These are phyloP conservation scores for Letharia lupina DNA, from an alignment of 495 filamentous ascomycete species.

Conservation along the genomic window DNA sequence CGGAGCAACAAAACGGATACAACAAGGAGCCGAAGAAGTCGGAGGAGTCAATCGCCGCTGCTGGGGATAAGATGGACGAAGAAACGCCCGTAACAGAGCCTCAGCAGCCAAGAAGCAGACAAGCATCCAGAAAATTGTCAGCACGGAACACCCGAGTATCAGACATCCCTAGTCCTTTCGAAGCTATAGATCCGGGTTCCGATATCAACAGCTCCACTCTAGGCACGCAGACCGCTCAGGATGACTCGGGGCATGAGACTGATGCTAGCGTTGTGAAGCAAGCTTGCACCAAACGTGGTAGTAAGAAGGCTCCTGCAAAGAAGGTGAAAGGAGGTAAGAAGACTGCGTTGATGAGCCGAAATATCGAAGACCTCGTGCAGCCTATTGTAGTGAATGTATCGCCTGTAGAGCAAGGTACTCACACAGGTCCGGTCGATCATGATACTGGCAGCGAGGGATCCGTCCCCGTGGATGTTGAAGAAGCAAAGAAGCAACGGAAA, in stretches of 20 bases:
- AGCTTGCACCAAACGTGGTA: slow-evolving; percentile 27
- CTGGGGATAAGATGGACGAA: slow-evolving; percentile 1
- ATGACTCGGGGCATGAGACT: slow-evolving; percentile 34
- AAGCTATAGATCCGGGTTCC: not conserved
- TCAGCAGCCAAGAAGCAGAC: slow-evolving; percentile 9
- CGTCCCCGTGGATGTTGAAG: slow-evolving; percentile 11
- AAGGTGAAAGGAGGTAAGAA: slow-evolving; percentile 43
- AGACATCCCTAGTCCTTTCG: not conserved
- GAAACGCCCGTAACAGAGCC: not conserved
- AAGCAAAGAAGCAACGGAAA: slow-evolving; percentile 24
- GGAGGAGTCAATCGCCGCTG: not conserved
- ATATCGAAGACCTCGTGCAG: slow-evolving; percentile 31
- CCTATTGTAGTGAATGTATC: slow-evolving; percentile 10
- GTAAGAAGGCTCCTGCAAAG: slow-evolving; percentile 40
- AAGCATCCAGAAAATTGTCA: slow-evolving; percentile 10
- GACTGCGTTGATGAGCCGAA: slow-evolving; percentile 20
- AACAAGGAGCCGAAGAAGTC: slow-evolving; percentile 4
- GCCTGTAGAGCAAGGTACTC: slow-evolving; percentile 4
- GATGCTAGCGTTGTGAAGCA: slow-evolving; percentile 31
- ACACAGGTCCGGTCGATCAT: not conserved
- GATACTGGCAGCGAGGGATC: not conserved
- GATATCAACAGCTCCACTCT: slow-evolving; percentile 20
- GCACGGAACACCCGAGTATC: not conserved
- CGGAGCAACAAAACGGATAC: not conserved
- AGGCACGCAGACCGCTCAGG: slow-evolving; percentile 15